phyloP scores from a whole-genome alignment of 305 asterid species.

The Monarda citriodora region DNA sequence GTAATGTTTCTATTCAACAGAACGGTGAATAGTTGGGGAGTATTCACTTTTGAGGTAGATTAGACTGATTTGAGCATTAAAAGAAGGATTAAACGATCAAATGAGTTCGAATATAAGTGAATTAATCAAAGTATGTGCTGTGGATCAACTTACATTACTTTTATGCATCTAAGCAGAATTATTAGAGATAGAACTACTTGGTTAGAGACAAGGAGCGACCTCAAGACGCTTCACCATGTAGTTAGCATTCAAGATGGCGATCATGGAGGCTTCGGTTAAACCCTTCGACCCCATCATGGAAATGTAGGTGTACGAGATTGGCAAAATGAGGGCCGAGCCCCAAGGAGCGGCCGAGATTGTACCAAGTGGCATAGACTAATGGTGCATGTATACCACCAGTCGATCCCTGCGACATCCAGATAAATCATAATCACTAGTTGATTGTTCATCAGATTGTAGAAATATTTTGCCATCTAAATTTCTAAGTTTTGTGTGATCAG shows the following conservation, averaged over 20 bases:
- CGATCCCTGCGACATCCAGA: conserved; percentile 34
- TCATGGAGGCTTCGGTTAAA: conserved; percentile 96
- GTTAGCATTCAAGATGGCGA: conserved; percentile 95
- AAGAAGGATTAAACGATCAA: background rate
- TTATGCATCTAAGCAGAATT: background rate
- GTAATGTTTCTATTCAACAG: conserved; percentile 63
- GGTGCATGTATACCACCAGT: conserved; percentile 83
- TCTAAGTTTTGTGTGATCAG: background rate
- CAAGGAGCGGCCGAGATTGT: conserved; percentile 99
- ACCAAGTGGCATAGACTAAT: conserved; percentile 79
- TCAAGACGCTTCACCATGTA: conserved; percentile 98
- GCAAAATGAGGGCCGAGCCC: conserved; percentile 98
- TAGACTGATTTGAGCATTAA: too few relatives aligned
- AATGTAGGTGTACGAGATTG: conserved; percentile 94
- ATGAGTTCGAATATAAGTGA: background rate
- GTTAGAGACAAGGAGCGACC: conserved; percentile 37
- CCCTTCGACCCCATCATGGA: conserved; percentile 98
- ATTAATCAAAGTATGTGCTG: too few relatives aligned
- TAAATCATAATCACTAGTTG: conserved; percentile 3
- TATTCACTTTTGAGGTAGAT: too few relatives aligned
- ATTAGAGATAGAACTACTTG: background rate
- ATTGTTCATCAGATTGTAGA: background rate
- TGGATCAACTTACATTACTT: too few relatives aligned
- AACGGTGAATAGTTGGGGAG: background rate
- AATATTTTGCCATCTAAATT: background rate